A percentile compares a stretch with the other conserved stretches of the same genome.
Evolutionary conservation across 1,284 basidiomycete genomes (phyloP).

Genomic region (Afroboletus lepidellus): DNA sequence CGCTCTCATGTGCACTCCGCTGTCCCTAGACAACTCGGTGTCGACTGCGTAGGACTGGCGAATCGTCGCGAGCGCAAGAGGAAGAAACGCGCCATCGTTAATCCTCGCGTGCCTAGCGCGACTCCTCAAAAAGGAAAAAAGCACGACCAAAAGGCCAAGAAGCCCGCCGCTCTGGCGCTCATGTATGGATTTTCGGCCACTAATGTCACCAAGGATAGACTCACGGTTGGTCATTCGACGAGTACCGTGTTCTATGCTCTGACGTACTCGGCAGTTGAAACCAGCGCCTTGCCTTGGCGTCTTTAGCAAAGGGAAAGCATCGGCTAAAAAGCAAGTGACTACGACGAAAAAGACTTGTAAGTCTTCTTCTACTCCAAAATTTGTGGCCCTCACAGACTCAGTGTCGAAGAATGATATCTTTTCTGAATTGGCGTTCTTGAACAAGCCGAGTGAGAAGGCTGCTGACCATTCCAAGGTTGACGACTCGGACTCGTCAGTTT

Average conservation of each 20-base stretch:
- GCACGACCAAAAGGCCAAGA: slow-evolving; percentile 34
- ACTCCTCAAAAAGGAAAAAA: slow-evolving; percentile 11
- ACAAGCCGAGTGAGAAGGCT: slow-evolving; percentile 21
- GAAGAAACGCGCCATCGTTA: slow-evolving; percentile 51
- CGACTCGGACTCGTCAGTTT: slow-evolving; percentile 5
- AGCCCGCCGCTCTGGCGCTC: slow-evolving; percentile 55
- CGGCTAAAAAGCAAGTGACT: slow-evolving; percentile 39
- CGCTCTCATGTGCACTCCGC: background rate
- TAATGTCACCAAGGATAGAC: slow-evolving; percentile 61
- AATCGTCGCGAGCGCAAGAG: slow-evolving; percentile 57
- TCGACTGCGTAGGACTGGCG: slow-evolving; percentile 42
- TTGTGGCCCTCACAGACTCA: slow-evolving; percentile 10
- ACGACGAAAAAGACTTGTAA: slow-evolving; percentile 20
- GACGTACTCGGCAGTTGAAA: slow-evolving; percentile 38
- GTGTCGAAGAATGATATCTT: slow-evolving; percentile 36
- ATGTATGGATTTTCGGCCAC: slow-evolving; percentile 73
- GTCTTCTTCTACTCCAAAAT: background rate
- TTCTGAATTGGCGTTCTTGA: slow-evolving; percentile 53
- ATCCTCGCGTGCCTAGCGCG: slow-evolving; percentile 12
- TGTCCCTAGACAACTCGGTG: background rate
- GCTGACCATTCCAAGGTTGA: slow-evolving; percentile 5
- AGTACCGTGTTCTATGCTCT: slow-evolving; percentile 1
- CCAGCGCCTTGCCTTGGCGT: slow-evolving; percentile 51
- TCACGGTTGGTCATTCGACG: slow-evolving; percentile 53
- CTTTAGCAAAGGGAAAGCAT: slow-evolving; percentile 71